Evolutionary conservation across 495 filamentous ascomycete species (phyloP).

Genomic region (Clohesyomyces aquaticus): DNA sequence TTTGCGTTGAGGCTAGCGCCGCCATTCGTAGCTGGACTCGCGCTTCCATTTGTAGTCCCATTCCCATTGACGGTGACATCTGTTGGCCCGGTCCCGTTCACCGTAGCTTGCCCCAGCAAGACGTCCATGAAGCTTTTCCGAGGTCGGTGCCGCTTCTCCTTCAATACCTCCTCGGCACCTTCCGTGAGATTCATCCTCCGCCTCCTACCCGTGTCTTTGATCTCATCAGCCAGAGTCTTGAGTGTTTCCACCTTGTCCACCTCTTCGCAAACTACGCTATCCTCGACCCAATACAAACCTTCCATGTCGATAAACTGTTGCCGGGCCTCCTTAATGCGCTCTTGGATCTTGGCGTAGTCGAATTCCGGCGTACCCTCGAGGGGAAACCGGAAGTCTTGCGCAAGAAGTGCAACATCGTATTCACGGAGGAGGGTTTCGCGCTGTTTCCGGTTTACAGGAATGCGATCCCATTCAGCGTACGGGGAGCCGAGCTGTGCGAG

Average conservation of each 20-base stretch:
- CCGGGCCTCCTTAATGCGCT: slow-evolving; percentile 31
- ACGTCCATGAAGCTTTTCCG: slow-evolving; percentile 39
- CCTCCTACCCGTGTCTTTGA: slow-evolving; percentile 20
- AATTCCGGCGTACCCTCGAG: slow-evolving; percentile 36
- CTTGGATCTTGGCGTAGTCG: slow-evolving; percentile 31
- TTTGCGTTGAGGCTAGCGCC: background rate
- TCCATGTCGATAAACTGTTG: slow-evolving; percentile 40
- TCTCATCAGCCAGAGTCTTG: slow-evolving; percentile 24
- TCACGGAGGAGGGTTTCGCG: slow-evolving; percentile 33
- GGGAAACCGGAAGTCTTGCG: slow-evolving; percentile 39
- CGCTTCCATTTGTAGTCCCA: background rate
- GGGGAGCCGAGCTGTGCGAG: slow-evolving; percentile 29
- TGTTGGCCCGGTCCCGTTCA: slow-evolving; percentile 13
- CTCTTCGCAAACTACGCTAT: slow-evolving; percentile 16
- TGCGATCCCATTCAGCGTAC: slow-evolving; percentile 33
- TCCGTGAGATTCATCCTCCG: slow-evolving; percentile 23
- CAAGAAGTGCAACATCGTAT: slow-evolving; percentile 39
- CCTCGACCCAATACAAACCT: slow-evolving; percentile 37
- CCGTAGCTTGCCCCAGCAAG: slow-evolving; percentile 8
- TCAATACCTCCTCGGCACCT: background rate
- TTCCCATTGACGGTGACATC: slow-evolving; percentile 1
- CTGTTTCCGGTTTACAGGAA: slow-evolving; percentile 22
- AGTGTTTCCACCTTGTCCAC: slow-evolving; percentile 28
- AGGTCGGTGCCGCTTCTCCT: slow-evolving; percentile 24
- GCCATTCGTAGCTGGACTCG: background rate